These are phyloP conservation scores for Carex kokanica DNA, from an alignment of 176 grass and related monocot species.

Conservation along the genomic window DNA sequence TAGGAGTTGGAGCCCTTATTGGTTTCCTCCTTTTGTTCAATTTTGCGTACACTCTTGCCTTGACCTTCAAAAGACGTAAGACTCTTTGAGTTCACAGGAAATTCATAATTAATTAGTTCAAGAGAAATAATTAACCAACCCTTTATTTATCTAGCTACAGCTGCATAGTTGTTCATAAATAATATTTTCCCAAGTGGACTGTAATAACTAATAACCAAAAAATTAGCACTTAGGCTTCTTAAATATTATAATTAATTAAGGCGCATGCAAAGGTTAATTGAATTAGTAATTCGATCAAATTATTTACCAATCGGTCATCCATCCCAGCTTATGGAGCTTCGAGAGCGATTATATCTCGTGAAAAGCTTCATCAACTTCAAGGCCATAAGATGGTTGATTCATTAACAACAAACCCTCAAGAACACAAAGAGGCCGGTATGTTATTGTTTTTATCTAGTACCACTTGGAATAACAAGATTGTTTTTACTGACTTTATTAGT, in stretches of 20 bases:
- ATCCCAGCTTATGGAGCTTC: conserved; percentile 25
- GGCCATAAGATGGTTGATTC: neutral
- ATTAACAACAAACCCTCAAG: neutral
- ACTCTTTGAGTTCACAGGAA: neutral
- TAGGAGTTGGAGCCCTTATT: conserved; percentile 60
- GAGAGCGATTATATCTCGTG: conserved; percentile 1
- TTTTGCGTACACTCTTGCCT: conserved; percentile 45
- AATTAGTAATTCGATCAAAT: neutral
- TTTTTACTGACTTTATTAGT: neutral
- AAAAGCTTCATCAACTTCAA: conserved; percentile 26
- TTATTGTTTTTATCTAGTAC: neutral
- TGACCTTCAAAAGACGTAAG: conserved; percentile 64
- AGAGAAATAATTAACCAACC: neutral
- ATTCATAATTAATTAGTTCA: neutral
- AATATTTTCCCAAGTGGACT: neutral
- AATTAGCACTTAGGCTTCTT: neutral
- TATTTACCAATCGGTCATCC: neutral
- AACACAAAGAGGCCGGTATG: neutral
- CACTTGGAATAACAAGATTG: neutral
- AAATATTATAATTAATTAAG: conserved; percentile 9
- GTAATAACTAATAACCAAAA: neutral
- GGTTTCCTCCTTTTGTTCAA: conserved; percentile 60
- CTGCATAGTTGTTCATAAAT: neutral
- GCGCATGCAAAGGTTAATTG: neutral
- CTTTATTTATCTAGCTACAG: neutral